Evolutionary conservation across 2,329 filamentous ascomycete genomes (phyloP).

Genomic region (Thelonectria discophora): DNA sequence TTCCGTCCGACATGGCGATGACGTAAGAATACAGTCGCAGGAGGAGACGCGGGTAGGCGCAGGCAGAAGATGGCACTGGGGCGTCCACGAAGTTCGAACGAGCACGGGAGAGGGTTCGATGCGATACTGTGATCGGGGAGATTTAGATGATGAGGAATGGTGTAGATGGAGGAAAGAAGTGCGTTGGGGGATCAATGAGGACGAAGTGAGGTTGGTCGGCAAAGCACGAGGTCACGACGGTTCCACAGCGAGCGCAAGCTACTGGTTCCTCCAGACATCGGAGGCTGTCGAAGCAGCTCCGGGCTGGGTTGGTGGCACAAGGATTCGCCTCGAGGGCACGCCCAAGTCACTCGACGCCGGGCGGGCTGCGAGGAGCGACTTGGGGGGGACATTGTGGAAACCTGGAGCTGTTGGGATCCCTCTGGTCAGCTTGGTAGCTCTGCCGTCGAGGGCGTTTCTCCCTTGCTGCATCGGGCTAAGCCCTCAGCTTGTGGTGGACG

Average conservation of each 20-base stretch:
- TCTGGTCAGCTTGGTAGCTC: conserved; percentile 26
- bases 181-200: conserved; percentile 34
- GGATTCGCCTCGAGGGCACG: conserved; percentile 21
- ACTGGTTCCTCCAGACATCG: conserved; percentile 24
- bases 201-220: conserved; percentile 39
- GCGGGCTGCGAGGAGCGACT: conserved; percentile 36
- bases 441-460: conserved; percentile 17
- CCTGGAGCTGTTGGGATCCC: conserved; percentile 20
- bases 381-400: conserved; percentile 17
- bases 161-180: conserved; percentile 30
- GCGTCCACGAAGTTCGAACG: conserved; percentile 23
- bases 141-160: conserved; percentile 25
- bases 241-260: conserved; percentile 37
- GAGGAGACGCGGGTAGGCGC: conserved; percentile 26
- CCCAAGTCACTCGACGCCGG: conserved; percentile 38
- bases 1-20: conserved; percentile 49
- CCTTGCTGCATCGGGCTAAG: conserved; percentile 37
- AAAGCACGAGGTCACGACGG: conserved; percentile 45
- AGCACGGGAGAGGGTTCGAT: conserved; percentile 20
- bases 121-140: conserved; percentile 17
- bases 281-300: conserved; percentile 30
- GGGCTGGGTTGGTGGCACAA: conserved; percentile 38
- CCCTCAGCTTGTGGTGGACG: conserved; percentile 32
- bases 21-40: conserved; percentile 43
- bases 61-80: conserved; percentile 19